phyloP scores from a whole-genome alignment of 1,139 yeast genomes.

The Diutina neorugosa region DNA sequence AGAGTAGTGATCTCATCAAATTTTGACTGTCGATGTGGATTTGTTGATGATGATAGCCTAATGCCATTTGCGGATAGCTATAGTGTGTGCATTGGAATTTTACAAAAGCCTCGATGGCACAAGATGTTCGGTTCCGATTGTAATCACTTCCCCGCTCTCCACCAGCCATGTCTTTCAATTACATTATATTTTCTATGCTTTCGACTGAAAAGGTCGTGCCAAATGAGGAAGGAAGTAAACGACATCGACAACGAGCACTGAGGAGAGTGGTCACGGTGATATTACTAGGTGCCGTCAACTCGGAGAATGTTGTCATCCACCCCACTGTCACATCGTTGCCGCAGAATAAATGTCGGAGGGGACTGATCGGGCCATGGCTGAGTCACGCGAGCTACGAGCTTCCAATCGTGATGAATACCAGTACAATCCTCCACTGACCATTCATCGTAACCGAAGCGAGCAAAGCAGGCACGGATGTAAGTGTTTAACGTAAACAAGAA shows the following conservation, averaged over 20 bases:
- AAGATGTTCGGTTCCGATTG: too few species aligned
- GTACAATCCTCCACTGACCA: too few species aligned
- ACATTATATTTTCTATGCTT: background rate
- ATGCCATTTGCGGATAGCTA: background rate
- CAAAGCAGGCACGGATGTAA: too few species aligned
- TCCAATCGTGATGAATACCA: too few species aligned
- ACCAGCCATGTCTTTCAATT: background rate
- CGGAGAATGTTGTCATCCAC: background rate
- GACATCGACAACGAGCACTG: too few species aligned
- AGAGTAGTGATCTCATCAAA: too few species aligned
- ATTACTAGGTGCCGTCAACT: background rate
- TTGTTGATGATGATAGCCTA: background rate
- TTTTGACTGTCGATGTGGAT: background rate
- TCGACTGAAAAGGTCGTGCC: background rate
- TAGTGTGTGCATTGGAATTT: background rate
- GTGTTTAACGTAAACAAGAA: too few species aligned
- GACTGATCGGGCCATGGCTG: background rate
- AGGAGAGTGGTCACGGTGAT: background rate
- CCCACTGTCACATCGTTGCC: too few species aligned
- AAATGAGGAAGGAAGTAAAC: too few species aligned
- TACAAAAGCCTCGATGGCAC: background rate
- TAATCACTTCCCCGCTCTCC: background rate
- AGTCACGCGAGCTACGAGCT: too few species aligned
- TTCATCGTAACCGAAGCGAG: too few species aligned
- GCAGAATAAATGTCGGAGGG: background rate